Conservation (phyloP, 106 monocot genomes). For the Alisma plantagoaquatica region DNA sequence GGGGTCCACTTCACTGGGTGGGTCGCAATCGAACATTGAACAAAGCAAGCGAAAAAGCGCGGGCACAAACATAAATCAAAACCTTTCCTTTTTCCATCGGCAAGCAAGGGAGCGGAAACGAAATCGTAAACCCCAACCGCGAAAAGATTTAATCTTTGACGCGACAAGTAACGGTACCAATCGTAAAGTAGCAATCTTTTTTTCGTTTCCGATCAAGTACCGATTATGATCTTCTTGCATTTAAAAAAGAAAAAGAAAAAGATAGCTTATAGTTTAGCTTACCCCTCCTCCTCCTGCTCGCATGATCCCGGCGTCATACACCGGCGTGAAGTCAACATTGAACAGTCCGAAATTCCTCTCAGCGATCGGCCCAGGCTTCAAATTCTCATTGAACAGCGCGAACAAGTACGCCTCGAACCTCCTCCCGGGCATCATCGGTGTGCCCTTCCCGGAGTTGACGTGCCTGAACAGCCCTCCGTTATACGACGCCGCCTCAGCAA, state of each 20-base stretch:
- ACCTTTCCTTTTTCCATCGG: no score
- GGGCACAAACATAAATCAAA: no score
- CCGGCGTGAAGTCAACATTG: slow-evolving; percentile 44
- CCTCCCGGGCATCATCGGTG: slow-evolving; percentile 73
- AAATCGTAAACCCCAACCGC: not conserved
- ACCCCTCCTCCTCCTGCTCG: not conserved
- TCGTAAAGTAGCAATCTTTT: not conserved
- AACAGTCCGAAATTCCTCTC: slow-evolving; percentile 81
- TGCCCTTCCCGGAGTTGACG: slow-evolving; percentile 60
- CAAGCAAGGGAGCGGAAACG: not conserved
- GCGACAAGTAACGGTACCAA: not conserved
- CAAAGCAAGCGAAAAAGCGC: no score
- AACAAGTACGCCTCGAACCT: slow-evolving; percentile 78
- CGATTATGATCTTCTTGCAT: not conserved
- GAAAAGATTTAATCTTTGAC: not conserved
- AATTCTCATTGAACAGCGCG: slow-evolving; percentile 72
- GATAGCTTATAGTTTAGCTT: not conserved
- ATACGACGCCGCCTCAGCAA: slow-evolving; percentile 30
- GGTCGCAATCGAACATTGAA: no score
- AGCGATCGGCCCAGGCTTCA: slow-evolving; percentile 64
- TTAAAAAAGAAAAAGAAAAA: not conserved
- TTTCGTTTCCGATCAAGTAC: not conserved
- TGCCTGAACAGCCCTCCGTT: slow-evolving; percentile 40
- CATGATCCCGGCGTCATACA: slow-evolving; percentile 68
- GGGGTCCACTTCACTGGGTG: no score